These are phyloP conservation scores for Gossypium rotundifolium DNA, from an alignment of 345 rosid genomes.

Conservation along the genomic window DNA sequence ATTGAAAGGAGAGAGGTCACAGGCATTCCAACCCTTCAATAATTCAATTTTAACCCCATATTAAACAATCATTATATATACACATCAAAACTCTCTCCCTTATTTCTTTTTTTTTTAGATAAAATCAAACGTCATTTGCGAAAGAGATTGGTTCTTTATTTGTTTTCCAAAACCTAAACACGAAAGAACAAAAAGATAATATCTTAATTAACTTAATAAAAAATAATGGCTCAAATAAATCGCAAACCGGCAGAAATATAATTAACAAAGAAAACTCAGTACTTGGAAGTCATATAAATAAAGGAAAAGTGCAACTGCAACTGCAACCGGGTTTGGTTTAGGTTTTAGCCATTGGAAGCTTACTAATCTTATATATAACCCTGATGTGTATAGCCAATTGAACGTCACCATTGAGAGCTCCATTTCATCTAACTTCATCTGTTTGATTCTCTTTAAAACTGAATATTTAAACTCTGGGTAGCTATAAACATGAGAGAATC, in stretches of 20 bases:
- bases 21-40: neutral
- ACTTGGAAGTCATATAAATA: neutral
- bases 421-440: conserved; percentile 32
- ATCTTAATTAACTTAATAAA: neutral
- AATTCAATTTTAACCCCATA: neutral
- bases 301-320: neutral
- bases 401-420: conserved; percentile 44
- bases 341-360: no score
- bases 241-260: neutral
- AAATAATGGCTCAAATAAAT: neutral
- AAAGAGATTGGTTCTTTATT: neutral
- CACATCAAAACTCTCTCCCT: no score
- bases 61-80: neutral
- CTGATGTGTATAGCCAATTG: conserved; percentile 7
- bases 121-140: neutral
- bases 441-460: conserved; percentile 3
- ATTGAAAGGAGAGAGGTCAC: neutral
- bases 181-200: neutral
- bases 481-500: neutral
- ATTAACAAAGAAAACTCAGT: neutral
- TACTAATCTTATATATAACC: neutral
- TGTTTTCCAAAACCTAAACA: conserved; percentile 14
- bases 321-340: no score
- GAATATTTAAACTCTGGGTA: neutral
- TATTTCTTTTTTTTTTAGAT: no score